A percentile compares a stretch with the other conserved stretches of the same genome.
phyloP scores from a whole-genome alignment of 2,329 filamentous ascomycete genomes.

The Neophaeococcomyces aloes region DNA sequence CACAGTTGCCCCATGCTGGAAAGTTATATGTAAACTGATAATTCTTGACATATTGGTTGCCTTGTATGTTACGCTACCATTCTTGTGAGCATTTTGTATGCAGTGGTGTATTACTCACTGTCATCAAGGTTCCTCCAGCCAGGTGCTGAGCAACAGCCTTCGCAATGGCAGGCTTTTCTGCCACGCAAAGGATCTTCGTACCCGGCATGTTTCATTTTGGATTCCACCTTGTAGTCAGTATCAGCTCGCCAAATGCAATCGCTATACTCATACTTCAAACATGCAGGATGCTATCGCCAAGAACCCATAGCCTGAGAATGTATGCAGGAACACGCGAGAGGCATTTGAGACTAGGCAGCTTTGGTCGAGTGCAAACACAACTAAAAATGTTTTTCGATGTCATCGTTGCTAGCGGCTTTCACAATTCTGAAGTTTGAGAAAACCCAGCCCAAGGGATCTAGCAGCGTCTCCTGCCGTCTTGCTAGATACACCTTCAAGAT shows the following conservation, averaged over 20 bases:
- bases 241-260: too few relatives aligned
- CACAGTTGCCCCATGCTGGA: constrained; percentile 65
- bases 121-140: constrained; percentile 61
- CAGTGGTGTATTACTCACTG: too few relatives aligned
- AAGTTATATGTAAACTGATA: constrained; percentile 90
- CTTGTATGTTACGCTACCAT: constrained; percentile 56
- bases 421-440: too few relatives aligned
- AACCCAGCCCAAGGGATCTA: not conserved
- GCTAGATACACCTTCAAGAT: not conserved
- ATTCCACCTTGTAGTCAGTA: too few relatives aligned
- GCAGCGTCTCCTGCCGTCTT: not conserved
- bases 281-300: too few relatives aligned
- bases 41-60: constrained; percentile 78
- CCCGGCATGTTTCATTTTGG: constrained; percentile 19
- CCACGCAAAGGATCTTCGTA: constrained; percentile 59
- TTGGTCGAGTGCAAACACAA: not conserved
- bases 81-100: too few relatives aligned
- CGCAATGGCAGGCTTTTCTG: constrained; percentile 87
- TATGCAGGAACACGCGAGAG: not conserved
- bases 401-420: too few relatives aligned
- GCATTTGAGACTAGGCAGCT: not conserved
- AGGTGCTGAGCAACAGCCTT: constrained; percentile 88
- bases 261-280: too few relatives aligned
- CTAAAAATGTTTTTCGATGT: too few relatives aligned
- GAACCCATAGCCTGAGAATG: not conserved